A percentile compares a stretch with the other conserved stretches of the same genome.
phyloP scores from a whole-genome alignment of 495 filamentous ascomycete species.

The Aspergillus wentii region DNA sequence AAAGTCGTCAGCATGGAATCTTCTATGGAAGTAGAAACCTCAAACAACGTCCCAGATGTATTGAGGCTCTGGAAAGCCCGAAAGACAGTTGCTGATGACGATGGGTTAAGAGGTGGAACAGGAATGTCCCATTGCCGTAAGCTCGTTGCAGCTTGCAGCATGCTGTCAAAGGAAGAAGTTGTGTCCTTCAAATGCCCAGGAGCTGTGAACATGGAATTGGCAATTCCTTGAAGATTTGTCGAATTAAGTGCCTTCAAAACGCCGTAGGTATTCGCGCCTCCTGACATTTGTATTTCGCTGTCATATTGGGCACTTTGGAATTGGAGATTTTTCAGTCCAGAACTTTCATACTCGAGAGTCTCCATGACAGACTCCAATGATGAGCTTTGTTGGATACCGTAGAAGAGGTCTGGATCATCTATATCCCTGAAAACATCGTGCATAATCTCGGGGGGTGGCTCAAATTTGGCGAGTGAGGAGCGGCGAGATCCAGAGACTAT shows the following conservation, averaged over 20 bases:
- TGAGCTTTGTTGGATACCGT: constrained; percentile 79
- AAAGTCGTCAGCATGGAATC: constrained; percentile 62
- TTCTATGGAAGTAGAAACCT: constrained; percentile 51
- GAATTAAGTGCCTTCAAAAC: constrained; percentile 41
- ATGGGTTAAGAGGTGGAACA: constrained; percentile 55
- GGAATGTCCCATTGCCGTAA: constrained; percentile 92
- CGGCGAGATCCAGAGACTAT: constrained; percentile 55
- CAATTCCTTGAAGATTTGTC: constrained; percentile 43
- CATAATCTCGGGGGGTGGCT: constrained; percentile 61
- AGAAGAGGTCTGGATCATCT: constrained; percentile 93
- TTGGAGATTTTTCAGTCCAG: constrained; percentile 81
- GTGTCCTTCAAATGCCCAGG: constrained; percentile 21
- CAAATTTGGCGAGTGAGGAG: constrained; percentile 54
- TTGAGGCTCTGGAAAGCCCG: constrained; percentile 75
- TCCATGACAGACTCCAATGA: constrained; percentile 72
- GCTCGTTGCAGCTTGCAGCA: constrained; percentile 76
- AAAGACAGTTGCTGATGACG: constrained; percentile 66
- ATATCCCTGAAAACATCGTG: constrained; percentile 82
- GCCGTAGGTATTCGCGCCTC: constrained; percentile 38
- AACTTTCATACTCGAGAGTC: constrained; percentile 83
- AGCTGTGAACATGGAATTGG: constrained; percentile 37
- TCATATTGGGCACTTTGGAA: constrained; percentile 92
- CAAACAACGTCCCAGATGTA: constrained; percentile 50
- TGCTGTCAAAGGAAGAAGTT: constrained; percentile 53
- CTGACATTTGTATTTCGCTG: constrained; percentile 63